These are phyloP conservation scores for Myriosclerotinia scirpicola DNA, from an alignment of 2,329 filamentous ascomycete genomes.

Conservation along the genomic window DNA sequence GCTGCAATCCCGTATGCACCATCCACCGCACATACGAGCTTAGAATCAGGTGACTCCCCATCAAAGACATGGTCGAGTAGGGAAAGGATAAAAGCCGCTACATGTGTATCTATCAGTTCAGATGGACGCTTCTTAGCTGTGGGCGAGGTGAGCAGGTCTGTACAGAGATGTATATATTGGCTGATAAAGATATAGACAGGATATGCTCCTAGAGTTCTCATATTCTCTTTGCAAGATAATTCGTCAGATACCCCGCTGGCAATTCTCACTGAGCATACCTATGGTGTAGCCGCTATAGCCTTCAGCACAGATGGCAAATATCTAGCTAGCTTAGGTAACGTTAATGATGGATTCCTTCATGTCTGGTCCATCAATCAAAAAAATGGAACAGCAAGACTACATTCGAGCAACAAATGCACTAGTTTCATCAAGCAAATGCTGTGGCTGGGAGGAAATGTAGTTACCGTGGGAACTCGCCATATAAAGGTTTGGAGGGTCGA, in stretches of 20 bases:
- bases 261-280: conserved; percentile 84
- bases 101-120: conserved; percentile 82
- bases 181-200: conserved; percentile 61
- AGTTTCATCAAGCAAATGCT: conserved; percentile 81
- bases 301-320: conserved; percentile 87
- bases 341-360: conserved; percentile 92
- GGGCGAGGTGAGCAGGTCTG: conserved; percentile 64
- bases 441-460: conserved; percentile 81
- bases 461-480: conserved; percentile 88
- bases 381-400: conserved; percentile 74
- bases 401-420: conserved; percentile 91
- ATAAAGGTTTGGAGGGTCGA: conserved; percentile 92
- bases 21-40: conserved; percentile 40
- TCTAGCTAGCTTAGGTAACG: conserved; percentile 81
- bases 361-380: conserved; percentile 85
- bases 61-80: conserved; percentile 82
- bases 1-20: conserved; percentile 42
- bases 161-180: conserved; percentile 18
- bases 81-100: conserved; percentile 91
- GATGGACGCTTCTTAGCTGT: conserved; percentile 88
- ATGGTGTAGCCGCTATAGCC: conserved; percentile 82
- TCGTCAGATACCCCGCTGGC: conserved; percentile 81
- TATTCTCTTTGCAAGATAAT: conserved; percentile 81
- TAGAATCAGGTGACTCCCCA: conserved; percentile 62
- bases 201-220: conserved; percentile 85